Base-by-base conservation (phyloP, 148 eudicot species). In the Rhododendron ovatum region DNA sequence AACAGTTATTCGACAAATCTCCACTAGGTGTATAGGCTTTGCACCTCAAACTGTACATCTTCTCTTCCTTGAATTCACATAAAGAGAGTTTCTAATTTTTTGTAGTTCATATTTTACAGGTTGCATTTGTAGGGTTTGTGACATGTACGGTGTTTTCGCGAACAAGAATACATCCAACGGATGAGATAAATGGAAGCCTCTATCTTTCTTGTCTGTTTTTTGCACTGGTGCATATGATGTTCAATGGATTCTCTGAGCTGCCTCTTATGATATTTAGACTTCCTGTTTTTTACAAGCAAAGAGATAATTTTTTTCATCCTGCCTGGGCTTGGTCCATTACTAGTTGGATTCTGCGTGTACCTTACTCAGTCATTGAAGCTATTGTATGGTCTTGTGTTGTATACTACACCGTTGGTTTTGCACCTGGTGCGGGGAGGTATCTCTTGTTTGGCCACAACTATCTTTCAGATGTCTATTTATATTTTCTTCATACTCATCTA, bases 241-340 rank as follows among this genome's bases (percentile, higher is more conserved):
- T 96, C 88, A 96, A 96, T 87, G 98, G 98, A 84, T 89, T 96
- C 84, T 91, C 98, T 26, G 98, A 96, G 94, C 92, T 96, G 71
- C 91, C 98, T 71, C 93, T 94, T 53, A 91, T 91, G 92, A 93
- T 96, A 88, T 89, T 90, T 81, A 89, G 96, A 83, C 96, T 96
- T 79, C 98, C 98, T 45, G 98, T 94, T 35, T 96, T 94, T 78
- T 96, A 92, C 92, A 96, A 96, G 89, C 98, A 96, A 88, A 88
- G 98, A 87, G 98, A 96, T 87, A 92, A 92, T 86, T 87, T 86
- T 81, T 96, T 96, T 80, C 89, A 92, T 89, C 98, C 98, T 86
- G 95, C 94, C 43, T 96, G 98, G 98, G 95, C 94, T 55, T 96
- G 95, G 95, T 89, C 98, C 28, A 45, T 93, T 65, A 74, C 93